Base-by-base conservation (phyloP, 2,329 filamentous ascomycete species). In the Pseudocercospora crystallina region DNA sequence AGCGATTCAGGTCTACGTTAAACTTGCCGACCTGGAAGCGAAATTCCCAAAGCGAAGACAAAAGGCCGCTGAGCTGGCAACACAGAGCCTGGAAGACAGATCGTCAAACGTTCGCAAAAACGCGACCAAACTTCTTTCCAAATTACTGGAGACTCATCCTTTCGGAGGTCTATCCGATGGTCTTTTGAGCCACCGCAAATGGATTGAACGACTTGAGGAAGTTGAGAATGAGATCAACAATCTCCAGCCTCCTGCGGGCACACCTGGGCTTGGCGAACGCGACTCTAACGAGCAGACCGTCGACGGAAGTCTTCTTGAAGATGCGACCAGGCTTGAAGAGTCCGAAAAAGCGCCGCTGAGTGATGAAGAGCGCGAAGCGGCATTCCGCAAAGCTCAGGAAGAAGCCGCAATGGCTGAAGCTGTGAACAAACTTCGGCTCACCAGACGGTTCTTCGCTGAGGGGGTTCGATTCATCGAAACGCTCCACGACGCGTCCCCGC, bases 31-130 rank as follows among this genome's bases (percentile, higher is more conserved):
- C 50, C 79, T 97, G n/a, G 90, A 96, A 40, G 89, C 92, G 58
- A 97, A 97, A 68, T 96, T 95, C 63, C 90, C 91, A 33, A 96
- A 96, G 73, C 82, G 91, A 48, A 81, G 94, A 53, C 91, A 96
- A 69, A 87, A 82, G 65, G 92, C 87, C 3, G 88, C 92, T 1
- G 90, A 96, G 67, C 77, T 96, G 20, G 91, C 94, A 1, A 85
- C 88, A 49, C 83, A 89, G 61, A 97, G 92, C 69, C 77, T 99
- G 2, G 89, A 96, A 69, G 95, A 99, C 74, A 97, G 95, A 78
- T 97, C 92, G 73, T 99, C 94, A 71, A 95, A 97, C 64, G 94
- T 99, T 30, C 82, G 94, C 55, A 83, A 91, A 51, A 97, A 97
- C 68, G 91, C 94, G 2, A 94, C 99, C 68, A 97, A 96, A 71